A percentile compares a stretch with the other conserved stretches of the same genome.
phyloP scores from a whole-genome alignment of 1,284 basidiomycete genomes.

The Rhizoctonia solani region DNA sequence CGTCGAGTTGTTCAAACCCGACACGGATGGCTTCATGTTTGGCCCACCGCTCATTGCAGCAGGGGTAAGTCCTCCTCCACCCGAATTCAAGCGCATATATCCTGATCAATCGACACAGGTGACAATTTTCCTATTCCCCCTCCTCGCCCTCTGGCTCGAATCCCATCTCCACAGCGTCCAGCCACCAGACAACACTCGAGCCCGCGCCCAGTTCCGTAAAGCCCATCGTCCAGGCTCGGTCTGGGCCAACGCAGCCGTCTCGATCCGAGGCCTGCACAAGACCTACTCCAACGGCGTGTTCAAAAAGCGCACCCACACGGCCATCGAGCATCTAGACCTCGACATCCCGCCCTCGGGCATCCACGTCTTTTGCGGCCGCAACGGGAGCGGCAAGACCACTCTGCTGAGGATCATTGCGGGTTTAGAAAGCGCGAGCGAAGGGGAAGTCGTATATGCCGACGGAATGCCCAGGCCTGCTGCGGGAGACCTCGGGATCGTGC shows the following conservation, averaged over 20 bases:
- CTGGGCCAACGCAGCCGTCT: slow-evolving; percentile 14
- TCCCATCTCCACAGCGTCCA: neutral
- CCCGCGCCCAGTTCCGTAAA: slow-evolving; percentile 11
- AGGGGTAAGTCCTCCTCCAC: slow-evolving; percentile 15
- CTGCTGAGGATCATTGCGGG: slow-evolving; percentile 68
- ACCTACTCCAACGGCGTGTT: slow-evolving; percentile 15
- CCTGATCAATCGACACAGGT: neutral
- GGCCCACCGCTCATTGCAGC: slow-evolving; percentile 18
- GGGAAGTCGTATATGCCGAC: slow-evolving; percentile 66
- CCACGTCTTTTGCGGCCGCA: slow-evolving; percentile 57
- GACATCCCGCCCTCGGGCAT: slow-evolving; percentile 72
- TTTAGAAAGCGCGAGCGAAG: slow-evolving; percentile 61
- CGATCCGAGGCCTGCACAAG: slow-evolving; percentile 21
- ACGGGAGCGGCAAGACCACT: slow-evolving; percentile 80
- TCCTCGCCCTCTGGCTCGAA: slow-evolving; percentile 22
- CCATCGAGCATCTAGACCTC: slow-evolving; percentile 65
- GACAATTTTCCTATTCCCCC: slow-evolving; percentile 21
- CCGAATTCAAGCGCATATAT: neutral
- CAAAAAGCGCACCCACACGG: slow-evolving; percentile 58
- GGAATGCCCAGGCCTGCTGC: slow-evolving; percentile 52
- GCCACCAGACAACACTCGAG: neutral
- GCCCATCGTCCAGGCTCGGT: slow-evolving; percentile 2
- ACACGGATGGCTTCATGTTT: slow-evolving; percentile 28
- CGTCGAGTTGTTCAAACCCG: neutral
- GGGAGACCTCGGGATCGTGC: slow-evolving; percentile 75